Conservation (phyloP, 2,329 filamentous ascomycete genomes). For the Chaetomium sp. region DNA sequence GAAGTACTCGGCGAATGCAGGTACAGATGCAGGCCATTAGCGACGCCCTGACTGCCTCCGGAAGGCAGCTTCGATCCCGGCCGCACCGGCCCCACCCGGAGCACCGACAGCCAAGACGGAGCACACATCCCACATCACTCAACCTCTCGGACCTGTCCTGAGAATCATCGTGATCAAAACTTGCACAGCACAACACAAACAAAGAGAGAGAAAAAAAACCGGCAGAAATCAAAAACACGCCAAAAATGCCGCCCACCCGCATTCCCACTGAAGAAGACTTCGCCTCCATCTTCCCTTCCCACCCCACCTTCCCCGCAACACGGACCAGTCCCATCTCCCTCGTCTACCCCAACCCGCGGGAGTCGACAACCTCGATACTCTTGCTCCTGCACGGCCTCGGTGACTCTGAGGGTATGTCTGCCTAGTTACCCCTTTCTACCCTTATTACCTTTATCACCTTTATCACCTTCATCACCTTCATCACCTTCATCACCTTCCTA, state of each 20-base stretch:
- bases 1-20: too few species aligned
- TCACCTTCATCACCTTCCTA: not conserved
- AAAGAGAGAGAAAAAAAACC: not conserved
- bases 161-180: not conserved
- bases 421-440: not conserved
- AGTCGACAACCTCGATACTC: constrained; percentile 72
- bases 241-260: constrained; percentile 49
- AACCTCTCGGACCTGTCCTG: too few species aligned
- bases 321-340: constrained; percentile 16
- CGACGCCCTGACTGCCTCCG: too few species aligned
- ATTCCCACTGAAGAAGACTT: constrained; percentile 57
- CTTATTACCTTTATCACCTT: too few species aligned
- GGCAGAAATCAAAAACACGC: not conserved
- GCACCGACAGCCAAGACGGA: constrained; percentile 12
- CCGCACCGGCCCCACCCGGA: not conserved
- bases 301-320: constrained; percentile 45
- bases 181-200: not conserved
- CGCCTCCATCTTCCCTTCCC: constrained; percentile 43
- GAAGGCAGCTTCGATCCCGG: too few species aligned
- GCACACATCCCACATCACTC: not conserved
- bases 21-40: too few species aligned
- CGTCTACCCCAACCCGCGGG: constrained; percentile 44
- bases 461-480: not conserved
- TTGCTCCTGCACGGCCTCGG: constrained; percentile 69
- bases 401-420: not conserved